Evolutionary conservation across 495 filamentous ascomycete species (phyloP), one percentile per base, ranked within the genome.

Genomic region (Penicillium simplicissimum): DNA sequence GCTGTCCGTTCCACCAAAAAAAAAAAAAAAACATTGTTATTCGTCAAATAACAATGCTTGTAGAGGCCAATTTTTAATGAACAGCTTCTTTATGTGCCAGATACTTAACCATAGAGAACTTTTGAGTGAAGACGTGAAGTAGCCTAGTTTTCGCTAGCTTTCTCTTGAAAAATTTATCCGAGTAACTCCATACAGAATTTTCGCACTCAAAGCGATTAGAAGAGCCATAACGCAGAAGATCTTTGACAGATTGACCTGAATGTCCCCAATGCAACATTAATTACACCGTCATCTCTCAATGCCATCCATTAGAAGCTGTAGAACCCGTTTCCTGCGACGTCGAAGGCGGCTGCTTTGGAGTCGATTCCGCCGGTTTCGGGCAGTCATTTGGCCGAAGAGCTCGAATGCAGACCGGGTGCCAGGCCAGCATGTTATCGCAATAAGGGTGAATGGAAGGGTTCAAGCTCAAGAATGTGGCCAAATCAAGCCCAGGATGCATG

Each of bases 401-500:
- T 38, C 52, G 4, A 23, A 55, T 19, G 52, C 52, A 55, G 52
- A 55, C 52, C 14, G 35, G 23, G 17, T 55, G 52, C n/a, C 52
- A 35, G 15, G 37, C 8, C 35, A 37, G 35, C 52, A 55, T 55
- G 35, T 55, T 55, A 35, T 55, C 52, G 52, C 52, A 55, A 36
- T 55, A 55, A 55, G 52, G 35, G 19, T 55, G 52, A 38, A 55
- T 55, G 17, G 34, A 10, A 40, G 52, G 52, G 52, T 55, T 55
- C 52, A 55, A 25, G 17, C 37, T 55, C n/a, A 55, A 21, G 8
- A 55, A 55, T 8, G 52, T 55, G 35, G 52, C 35, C 52, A 55
- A 55, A 55, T 55, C 52, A 42, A 55, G 52, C 52, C 52, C 52
- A 14, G 52, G 52, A 21, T 55, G 52, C 52, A 55, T 55, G 28